phyloP scores from a whole-genome alignment of 495 filamentous ascomycete genomes.

The Wilcoxina mikolae region DNA sequence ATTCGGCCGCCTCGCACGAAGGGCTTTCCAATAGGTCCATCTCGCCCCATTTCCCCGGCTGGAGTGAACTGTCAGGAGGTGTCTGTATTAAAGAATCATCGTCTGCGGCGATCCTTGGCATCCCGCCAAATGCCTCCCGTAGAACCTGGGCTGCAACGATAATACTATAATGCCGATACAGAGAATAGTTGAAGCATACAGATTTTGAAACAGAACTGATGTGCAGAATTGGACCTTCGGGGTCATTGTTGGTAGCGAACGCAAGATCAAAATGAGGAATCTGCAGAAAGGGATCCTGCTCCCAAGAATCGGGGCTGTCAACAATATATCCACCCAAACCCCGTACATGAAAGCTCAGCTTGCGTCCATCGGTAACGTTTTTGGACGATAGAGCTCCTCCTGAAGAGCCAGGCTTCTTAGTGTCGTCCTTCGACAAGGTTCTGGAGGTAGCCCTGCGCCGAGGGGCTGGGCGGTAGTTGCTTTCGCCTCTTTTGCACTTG shows the following conservation, averaged over 20 bases:
- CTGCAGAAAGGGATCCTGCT: conserved; percentile 70
- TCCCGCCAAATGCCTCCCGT: conserved; percentile 48
- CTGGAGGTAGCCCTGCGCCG: conserved; percentile 45
- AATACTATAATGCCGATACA: conserved; percentile 87
- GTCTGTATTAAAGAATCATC: background rate
- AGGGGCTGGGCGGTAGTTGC: conserved; percentile 36
- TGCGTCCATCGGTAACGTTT: conserved; percentile 63
- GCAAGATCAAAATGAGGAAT: conserved; percentile 78
- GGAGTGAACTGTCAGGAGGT: conserved; percentile 1
- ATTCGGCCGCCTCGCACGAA: conserved; percentile 34
- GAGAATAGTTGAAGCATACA: conserved; percentile 71
- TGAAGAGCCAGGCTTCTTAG: conserved; percentile 36
- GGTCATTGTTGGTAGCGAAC: conserved; percentile 69
- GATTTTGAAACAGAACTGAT: conserved; percentile 67
- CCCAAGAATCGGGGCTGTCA: conserved; percentile 69
- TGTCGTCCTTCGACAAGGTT: conserved; percentile 36
- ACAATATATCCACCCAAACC: conserved; percentile 81
- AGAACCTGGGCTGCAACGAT: conserved; percentile 67
- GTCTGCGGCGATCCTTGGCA: background rate
- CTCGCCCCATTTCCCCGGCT: conserved; percentile 3
- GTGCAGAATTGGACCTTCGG: conserved; percentile 72
- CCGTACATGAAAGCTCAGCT: conserved; percentile 61
- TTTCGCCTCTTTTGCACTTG: conserved; percentile 58
- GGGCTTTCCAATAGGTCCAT: conserved; percentile 17
- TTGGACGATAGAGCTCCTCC: conserved; percentile 44